phyloP scores from a whole-genome alignment of 208 protist genomes.

The Trichomonas gallinae region DNA sequence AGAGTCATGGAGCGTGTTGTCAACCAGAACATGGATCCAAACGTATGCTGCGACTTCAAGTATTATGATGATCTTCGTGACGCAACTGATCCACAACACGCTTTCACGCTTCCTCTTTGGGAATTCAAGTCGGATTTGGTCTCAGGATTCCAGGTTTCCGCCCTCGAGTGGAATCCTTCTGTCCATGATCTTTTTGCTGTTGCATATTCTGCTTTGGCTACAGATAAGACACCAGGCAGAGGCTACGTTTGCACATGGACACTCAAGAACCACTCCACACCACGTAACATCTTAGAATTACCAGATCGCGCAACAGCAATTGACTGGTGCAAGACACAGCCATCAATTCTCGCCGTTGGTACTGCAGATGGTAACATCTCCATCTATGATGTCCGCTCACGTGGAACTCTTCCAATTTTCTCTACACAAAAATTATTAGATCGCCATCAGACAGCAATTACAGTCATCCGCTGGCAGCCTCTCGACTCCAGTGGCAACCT shows the following conservation, averaged over 20 bases:
- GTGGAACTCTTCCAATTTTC: background rate
- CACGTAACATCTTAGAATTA: background rate
- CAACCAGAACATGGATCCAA: conserved; percentile 19
- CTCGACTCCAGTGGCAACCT: background rate
- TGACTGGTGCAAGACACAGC: background rate
- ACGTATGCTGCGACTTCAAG: background rate
- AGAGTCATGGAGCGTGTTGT: background rate
- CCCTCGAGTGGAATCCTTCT: background rate
- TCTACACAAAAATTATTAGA: background rate
- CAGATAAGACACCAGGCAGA: background rate
- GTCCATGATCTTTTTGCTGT: background rate
- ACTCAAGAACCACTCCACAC: conserved; percentile 14
- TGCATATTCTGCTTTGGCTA: background rate
- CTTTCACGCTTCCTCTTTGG: conserved; percentile 1
- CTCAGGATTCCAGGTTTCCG: background rate
- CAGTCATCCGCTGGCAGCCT: background rate
- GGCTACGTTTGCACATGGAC: background rate
- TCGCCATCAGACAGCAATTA: background rate
- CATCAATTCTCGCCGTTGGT: background rate
- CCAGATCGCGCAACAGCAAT: background rate
- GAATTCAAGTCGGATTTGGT: background rate
- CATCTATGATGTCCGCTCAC: background rate
- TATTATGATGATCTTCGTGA: conserved; percentile 5
- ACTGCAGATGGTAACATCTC: background rate
- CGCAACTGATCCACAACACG: background rate